A percentile compares a stretch with the other conserved stretches of the same genome.
Conservation (phyloP, 257 asterid species). For the Solanum microdontum region DNA sequence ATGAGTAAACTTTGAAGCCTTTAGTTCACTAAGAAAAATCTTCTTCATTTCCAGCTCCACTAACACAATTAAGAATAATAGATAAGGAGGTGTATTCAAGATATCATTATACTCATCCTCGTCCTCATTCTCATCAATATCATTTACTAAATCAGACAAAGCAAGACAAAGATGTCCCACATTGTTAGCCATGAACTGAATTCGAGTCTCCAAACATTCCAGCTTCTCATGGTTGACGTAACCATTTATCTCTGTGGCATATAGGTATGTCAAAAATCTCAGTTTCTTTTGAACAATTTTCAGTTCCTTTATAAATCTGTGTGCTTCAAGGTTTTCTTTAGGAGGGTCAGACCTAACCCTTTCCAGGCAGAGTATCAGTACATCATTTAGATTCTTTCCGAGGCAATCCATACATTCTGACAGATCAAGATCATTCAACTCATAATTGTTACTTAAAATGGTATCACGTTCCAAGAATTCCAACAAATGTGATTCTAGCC, state of each 20-base stretch:
- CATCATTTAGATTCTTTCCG: too few relatives aligned
- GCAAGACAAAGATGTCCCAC: background rate
- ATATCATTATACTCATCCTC: background rate
- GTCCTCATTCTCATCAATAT: accelerated
- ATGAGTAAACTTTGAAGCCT: background rate
- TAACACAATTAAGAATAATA: background rate
- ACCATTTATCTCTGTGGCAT: background rate
- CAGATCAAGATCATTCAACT: too few relatives aligned
- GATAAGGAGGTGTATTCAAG: background rate
- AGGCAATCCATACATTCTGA: too few relatives aligned
- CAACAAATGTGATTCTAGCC: too few relatives aligned
- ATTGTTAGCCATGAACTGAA: background rate
- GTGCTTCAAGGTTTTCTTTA: accelerated
- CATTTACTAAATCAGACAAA: accelerated
- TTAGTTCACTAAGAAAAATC: background rate
- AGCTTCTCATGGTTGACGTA: background rate
- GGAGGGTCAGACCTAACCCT: accelerated
- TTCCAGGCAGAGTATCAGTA: background rate
- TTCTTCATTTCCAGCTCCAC: background rate
- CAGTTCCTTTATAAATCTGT: background rate
- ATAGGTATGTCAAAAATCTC: background rate
- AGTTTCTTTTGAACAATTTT: background rate
- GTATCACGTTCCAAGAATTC: too few relatives aligned
- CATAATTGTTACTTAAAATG: too few relatives aligned
- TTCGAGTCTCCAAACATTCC: background rate